Percentiles rank a stretch among this genome's conserved stretches.
phyloP scores from a whole-genome alignment of 257 asterid genomes.

The Ballota nigra region DNA sequence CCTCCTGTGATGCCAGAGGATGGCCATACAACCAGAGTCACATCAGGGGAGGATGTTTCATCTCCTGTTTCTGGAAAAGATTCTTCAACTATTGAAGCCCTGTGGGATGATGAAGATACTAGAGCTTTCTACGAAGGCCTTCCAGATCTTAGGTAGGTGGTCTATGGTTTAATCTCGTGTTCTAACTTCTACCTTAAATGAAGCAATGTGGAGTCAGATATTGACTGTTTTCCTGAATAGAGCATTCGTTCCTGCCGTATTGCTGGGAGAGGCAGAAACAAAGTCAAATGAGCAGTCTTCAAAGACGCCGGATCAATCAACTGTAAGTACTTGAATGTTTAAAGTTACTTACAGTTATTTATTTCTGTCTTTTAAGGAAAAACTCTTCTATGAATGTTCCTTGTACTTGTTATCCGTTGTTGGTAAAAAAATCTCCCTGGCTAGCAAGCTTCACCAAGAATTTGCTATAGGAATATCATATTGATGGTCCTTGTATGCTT shows the following conservation, averaged over 20 bases:
- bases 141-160: constrained; percentile 86
- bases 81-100: constrained; percentile 71
- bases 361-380: constrained; percentile 19
- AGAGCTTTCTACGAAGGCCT: constrained; percentile 92
- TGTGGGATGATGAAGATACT: constrained; percentile 99
- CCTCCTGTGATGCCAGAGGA: constrained; percentile 99
- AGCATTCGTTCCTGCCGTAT: constrained; percentile 99
- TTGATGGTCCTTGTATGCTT: background rate
- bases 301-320: constrained; percentile 68
- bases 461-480: background rate
- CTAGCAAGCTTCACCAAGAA: constrained; percentile 17
- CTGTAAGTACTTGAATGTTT: constrained; percentile 48
- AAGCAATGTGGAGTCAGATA: constrained; percentile 21
- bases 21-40: constrained; percentile 93
- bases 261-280: constrained; percentile 90
- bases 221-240: constrained; percentile 40
- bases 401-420: background rate
- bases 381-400: constrained; percentile 2
- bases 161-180: constrained; percentile 21
- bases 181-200: constrained; percentile 16
- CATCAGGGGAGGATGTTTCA: constrained; percentile 81
- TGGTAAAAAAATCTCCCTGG: background rate
- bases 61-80: constrained; percentile 77
- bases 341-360: background rate
- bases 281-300: constrained; percentile 78